Evolutionary conservation across 1,139 yeast species (phyloP).

Genomic region (Geotrichum bryndzae): DNA sequence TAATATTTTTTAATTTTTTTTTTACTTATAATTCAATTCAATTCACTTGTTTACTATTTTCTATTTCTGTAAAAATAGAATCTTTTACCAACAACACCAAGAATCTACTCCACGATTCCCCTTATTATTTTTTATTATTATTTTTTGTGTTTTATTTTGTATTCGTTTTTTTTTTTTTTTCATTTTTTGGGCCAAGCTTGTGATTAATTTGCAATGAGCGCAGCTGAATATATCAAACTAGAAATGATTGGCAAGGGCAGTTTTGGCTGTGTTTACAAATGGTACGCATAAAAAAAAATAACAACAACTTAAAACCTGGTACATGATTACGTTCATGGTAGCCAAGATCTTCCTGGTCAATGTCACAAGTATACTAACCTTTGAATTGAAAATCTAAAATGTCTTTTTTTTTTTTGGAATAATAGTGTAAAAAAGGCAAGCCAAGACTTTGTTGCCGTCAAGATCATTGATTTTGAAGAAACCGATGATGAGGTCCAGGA

Average conservation of each 20-base stretch:
- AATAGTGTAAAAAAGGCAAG: constrained; percentile 30
- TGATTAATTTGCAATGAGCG: constrained; percentile 4
- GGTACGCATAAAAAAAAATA: constrained; percentile 6
- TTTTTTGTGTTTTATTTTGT: background rate
- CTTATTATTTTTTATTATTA: background rate
- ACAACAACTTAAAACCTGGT: no score
- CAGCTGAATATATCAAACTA: constrained; percentile 9
- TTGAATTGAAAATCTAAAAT: background rate
- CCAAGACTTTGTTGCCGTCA: constrained; percentile 59
- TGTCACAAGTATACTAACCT: background rate
- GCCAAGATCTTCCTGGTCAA: background rate
- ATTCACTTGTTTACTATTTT: no score
- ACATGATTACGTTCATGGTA: no score
- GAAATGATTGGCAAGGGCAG: constrained; percentile 95
- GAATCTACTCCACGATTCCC: no score
- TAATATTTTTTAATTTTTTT: no score
- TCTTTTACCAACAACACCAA: no score
- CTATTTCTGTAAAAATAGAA: no score
- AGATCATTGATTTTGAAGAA: constrained; percentile 64
- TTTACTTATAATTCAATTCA: no score
- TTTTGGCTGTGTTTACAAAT: constrained; percentile 81
- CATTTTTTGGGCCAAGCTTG: background rate
- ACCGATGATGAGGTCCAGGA: constrained; percentile 65
- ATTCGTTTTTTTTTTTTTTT: background rate
- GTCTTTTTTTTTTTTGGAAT: background rate